Base-by-base conservation (phyloP, 2,329 filamentous ascomycete genomes). In the Curvularia sp. region DNA sequence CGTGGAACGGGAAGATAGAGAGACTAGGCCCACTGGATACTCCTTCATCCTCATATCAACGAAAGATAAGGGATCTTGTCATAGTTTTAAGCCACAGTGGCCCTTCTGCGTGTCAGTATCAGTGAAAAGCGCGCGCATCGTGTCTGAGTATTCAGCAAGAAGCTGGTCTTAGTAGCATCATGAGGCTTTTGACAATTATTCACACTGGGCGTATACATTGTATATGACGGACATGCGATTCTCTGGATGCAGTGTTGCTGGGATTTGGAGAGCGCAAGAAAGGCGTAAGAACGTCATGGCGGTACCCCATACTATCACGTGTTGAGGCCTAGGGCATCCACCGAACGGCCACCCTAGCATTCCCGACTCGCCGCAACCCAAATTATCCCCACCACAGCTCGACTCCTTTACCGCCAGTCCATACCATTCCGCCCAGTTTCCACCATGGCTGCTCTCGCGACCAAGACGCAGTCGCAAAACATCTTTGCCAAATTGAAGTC, bases 401-500 rank as follows among this genome's bases (percentile, higher is more conserved):
- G 58, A 66, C 65, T 68, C 69, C 68, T 69, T 65, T 67, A 58
- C 65, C 61, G 53, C 64, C 57, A 62, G 44, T 52, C 59, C 55
- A 55, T 55, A 18, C 61, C 62, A 65, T 66, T 70, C 49, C 66
- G 62, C 61, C 42, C 58, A 58, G 53, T 55, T 58, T 54, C 60
- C 70, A 67, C 58, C 63, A 87, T 87, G 85, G 84, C 83, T 85
- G 84, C 83, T 78, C 77, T 83, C 62, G 95, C 95, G 76, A 89
- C 91, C 53, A 99, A 98, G 85, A 88, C 92, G 77, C 88, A 98
- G 84, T 97, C 94, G 81, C 91, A 94, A 78, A 94, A 93, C 82
- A 92, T 99, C 79, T 99, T 99, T 81, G 91, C 96, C 83, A 97
- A 97, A 83, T 83, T 98, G 77, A 97, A 96, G 85, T 86, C 88